These are phyloP conservation scores for Cystobasidium ongulense DNA, from an alignment of 768 basidiomycete genomes.

Conservation along the genomic window DNA sequence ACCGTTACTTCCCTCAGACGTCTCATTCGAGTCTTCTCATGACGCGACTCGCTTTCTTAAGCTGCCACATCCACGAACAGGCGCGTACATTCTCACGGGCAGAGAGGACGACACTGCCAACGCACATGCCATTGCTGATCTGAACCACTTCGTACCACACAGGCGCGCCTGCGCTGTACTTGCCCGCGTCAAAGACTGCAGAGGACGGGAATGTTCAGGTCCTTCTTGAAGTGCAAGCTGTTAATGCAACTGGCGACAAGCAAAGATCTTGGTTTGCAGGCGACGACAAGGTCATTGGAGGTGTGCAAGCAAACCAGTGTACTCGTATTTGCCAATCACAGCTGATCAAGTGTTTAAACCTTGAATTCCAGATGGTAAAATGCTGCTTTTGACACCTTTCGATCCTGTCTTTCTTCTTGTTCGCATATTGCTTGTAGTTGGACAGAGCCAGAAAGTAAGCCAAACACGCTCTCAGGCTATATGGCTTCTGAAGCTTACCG, in stretches of 20 bases:
- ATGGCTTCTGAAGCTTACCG: background rate
- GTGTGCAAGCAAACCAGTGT: background rate
- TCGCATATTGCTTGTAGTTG: constrained; percentile 23
- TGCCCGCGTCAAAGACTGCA: background rate
- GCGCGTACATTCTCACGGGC: constrained; percentile 2
- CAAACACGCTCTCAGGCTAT: background rate
- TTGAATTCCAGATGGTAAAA: constrained; percentile 30
- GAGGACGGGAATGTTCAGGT: background rate
- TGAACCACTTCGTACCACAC: background rate
- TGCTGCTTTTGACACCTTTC: constrained; percentile 34
- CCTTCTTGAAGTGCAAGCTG: constrained; percentile 33
- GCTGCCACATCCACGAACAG: constrained; percentile 33
- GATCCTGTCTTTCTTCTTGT: constrained; percentile 31
- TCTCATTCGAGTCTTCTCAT: background rate
- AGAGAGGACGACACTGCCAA: background rate
- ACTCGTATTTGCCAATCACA: background rate
- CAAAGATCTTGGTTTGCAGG: constrained; percentile 33
- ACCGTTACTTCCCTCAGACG: background rate
- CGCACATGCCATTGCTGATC: background rate
- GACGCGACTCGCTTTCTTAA: constrained; percentile 20
- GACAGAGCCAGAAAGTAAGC: constrained; percentile 6
- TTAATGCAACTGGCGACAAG: constrained; percentile 23
- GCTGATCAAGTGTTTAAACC: background rate
- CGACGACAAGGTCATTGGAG: constrained; percentile 25
- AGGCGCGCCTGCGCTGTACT: constrained; percentile 19